These are phyloP conservation scores for Physcomitrium patens DNA, from an alignment of 225 moss, liverwort and hornwort genomes.

Conservation along the genomic window DNA sequence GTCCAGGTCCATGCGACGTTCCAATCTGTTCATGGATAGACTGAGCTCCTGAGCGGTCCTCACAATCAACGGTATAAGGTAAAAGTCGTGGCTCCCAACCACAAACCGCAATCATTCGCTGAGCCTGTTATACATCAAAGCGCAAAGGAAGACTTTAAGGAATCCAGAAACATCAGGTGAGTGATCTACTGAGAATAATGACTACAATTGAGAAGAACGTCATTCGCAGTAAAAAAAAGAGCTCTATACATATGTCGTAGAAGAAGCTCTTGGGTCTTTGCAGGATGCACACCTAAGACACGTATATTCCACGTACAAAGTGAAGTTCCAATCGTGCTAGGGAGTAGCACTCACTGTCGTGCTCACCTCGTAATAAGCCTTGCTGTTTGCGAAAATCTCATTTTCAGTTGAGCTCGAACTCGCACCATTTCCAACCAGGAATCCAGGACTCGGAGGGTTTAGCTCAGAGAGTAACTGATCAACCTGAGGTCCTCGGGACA, in stretches of 20 bases:
- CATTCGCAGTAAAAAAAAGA: slow-evolving; percentile 7
- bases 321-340: slow-evolving; percentile 16
- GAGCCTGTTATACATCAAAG: slow-evolving; percentile 54
- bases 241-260: slow-evolving; percentile 12
- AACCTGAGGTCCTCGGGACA: slow-evolving; percentile 63
- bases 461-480: slow-evolving; percentile 75
- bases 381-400: slow-evolving; percentile 52
- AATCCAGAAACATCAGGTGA: slow-evolving; percentile 8
- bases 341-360: slow-evolving; percentile 13
- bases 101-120: slow-evolving; percentile 86
- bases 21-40: slow-evolving; percentile 45
- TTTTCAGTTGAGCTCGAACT: slow-evolving; percentile 60
- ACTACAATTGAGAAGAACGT: slow-evolving; percentile 14
- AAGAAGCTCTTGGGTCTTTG: slow-evolving; percentile 10
- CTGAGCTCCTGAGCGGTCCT: slow-evolving; percentile 54
- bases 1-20: slow-evolving; percentile 68
- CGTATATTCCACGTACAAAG: slow-evolving; percentile 16
- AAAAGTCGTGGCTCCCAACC: slow-evolving; percentile 95
- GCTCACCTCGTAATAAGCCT: slow-evolving; percentile 72
- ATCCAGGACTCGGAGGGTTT: slow-evolving; percentile 44
- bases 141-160: slow-evolving; percentile 29
- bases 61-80: slow-evolving; percentile 82
- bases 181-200: slow-evolving; percentile 17
- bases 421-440: slow-evolving; percentile 40
- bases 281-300: background rate